These are phyloP conservation scores for Porcisia hertigi DNA, from an alignment of 208 protist species.

Conservation along the genomic window DNA sequence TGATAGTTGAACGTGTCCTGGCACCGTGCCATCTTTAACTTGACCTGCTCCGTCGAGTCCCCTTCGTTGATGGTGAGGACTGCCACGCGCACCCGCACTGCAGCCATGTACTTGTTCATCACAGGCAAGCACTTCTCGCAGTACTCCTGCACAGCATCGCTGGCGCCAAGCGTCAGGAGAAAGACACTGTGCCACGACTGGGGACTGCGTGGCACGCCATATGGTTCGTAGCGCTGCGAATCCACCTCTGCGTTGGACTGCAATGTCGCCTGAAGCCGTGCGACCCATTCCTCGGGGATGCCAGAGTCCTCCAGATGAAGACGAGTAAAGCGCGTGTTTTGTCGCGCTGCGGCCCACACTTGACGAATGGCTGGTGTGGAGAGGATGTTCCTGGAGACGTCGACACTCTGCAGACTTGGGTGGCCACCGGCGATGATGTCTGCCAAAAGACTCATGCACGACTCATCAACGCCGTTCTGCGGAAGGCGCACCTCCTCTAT, in stretches of 20 bases:
- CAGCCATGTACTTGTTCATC: constrained; percentile 63
- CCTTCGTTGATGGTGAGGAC: constrained; percentile 46
- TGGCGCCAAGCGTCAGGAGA: constrained; percentile 59
- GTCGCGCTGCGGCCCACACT: constrained; percentile 65
- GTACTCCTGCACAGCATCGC: constrained; percentile 45
- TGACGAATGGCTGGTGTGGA: constrained; percentile 63
- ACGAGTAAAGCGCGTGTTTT: constrained; percentile 35
- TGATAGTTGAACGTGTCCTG: constrained; percentile 57
- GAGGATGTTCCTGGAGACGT: constrained; percentile 68
- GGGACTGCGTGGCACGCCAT: constrained; percentile 45
- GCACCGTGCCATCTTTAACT: constrained; percentile 64
- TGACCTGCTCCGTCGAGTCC: constrained; percentile 56
- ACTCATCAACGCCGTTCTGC: constrained; percentile 65
- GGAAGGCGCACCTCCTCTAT: constrained; percentile 56
- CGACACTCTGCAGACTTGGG: constrained; percentile 51
- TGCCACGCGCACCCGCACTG: constrained; percentile 66
- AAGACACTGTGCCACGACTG: constrained; percentile 68
- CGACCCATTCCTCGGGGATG: constrained; percentile 65
- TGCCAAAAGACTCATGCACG: constrained; percentile 69
- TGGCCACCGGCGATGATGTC: constrained; percentile 47
- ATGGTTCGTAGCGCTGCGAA: constrained; percentile 40
- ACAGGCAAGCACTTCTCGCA: constrained; percentile 52
- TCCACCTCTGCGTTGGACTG: constrained; percentile 52
- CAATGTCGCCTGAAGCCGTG: constrained; percentile 64
- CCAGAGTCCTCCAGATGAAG: constrained; percentile 56